Conservation (phyloP, 1,284 basidiomycete species). For the Thelephora terrestris region DNA sequence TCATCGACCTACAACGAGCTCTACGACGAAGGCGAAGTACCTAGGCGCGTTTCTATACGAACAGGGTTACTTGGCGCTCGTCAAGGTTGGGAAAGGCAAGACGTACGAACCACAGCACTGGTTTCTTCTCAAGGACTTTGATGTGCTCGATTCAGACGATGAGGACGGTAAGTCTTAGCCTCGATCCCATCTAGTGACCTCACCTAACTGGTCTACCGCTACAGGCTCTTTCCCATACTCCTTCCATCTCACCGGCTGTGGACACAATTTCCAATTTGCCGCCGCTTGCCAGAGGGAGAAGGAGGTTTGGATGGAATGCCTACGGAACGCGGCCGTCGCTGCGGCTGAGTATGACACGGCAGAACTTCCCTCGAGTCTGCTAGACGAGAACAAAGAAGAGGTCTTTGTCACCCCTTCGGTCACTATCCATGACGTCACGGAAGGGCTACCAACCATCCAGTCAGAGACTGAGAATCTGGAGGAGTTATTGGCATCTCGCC, state of each 20-base stretch:
- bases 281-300: conserved; percentile 78
- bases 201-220: conserved; percentile 1
- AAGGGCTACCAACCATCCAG: conserved; percentile 42
- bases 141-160: conserved; percentile 59
- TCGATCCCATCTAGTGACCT: background rate
- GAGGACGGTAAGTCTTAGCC: conserved; percentile 47
- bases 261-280: conserved; percentile 74
- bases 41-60: conserved; percentile 82
- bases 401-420: background rate
- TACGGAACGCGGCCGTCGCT: conserved; percentile 38
- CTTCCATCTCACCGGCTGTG: conserved; percentile 60
- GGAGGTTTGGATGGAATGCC: conserved; percentile 67
- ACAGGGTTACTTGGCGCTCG: conserved; percentile 77
- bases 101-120: conserved; percentile 82
- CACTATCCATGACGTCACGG: too few species aligned
- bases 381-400: conserved; percentile 13
- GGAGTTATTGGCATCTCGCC: conserved; percentile 20
- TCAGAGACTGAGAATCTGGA: conserved; percentile 45
- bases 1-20: conserved; percentile 28
- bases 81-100: conserved; percentile 74
- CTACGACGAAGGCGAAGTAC: conserved; percentile 64
- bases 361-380: conserved; percentile 35
- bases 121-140: conserved; percentile 68
- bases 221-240: conserved; percentile 70
- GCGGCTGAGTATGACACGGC: conserved; percentile 50